Evolutionary conservation across 164 flowering plant species (phyloP).

Genomic region (Liriodendron chinense): DNA sequence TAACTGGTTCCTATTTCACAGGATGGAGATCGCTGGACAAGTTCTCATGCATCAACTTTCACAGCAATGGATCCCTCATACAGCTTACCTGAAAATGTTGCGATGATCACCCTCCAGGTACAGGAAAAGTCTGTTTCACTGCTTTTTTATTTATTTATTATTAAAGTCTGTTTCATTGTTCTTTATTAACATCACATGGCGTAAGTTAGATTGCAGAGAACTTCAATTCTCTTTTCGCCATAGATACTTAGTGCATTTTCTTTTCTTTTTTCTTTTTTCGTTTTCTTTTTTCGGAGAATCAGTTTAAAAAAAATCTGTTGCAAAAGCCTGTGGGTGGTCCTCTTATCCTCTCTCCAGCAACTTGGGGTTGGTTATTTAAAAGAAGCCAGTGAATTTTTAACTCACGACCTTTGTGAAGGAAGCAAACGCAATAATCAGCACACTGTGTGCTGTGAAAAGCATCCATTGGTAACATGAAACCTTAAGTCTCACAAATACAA

Average conservation of each 20-base stretch:
- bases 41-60: slow-evolving; percentile 48
- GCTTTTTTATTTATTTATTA: no score
- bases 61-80: slow-evolving; percentile 70
- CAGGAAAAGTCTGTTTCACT: neutral
- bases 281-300: neutral
- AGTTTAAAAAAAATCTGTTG: neutral
- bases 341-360: neutral
- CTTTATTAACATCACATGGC: no score
- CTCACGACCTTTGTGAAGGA: neutral
- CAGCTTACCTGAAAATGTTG: slow-evolving; percentile 70
- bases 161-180: neutral
- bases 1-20: slow-evolving; percentile 26
- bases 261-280: neutral
- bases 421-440: neutral
- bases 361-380: neutral
- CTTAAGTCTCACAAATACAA: no score
- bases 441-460: no score
- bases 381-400: neutral
- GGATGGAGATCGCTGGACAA: slow-evolving; percentile 59
- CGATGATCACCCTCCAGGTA: slow-evolving; percentile 83
- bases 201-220: neutral
- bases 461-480: no score
- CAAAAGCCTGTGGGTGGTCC: neutral
- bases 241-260: neutral
- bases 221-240: neutral